phyloP scores from a whole-genome alignment of 2,329 filamentous ascomycete genomes.

The Aspergillus japonicus region DNA sequence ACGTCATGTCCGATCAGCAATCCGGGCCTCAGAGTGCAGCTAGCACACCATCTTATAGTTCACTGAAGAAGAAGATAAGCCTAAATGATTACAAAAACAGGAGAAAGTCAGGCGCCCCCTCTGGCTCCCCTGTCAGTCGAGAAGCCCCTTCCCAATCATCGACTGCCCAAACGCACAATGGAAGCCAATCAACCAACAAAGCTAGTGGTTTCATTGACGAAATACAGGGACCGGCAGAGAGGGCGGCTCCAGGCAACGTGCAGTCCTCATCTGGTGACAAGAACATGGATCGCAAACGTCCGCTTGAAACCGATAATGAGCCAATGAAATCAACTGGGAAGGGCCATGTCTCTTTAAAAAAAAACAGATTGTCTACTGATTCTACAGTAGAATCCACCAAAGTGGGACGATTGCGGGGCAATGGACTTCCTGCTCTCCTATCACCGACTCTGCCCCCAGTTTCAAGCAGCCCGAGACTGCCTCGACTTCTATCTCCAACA shows the following conservation, averaged over 20 bases:
- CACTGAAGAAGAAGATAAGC: slow-evolving; percentile 61
- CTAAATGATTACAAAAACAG: slow-evolving; percentile 62
- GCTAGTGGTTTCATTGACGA: slow-evolving; percentile 16
- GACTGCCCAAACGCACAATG: slow-evolving; percentile 17
- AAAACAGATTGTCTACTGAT: slow-evolving; percentile 40
- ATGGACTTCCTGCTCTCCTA: slow-evolving; percentile 37
- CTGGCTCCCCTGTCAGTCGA: slow-evolving; percentile 26
- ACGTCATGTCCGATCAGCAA: slow-evolving; percentile 44
- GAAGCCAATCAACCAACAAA: slow-evolving; percentile 23
- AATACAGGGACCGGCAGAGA: slow-evolving; percentile 15
- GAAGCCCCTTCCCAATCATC: slow-evolving; percentile 21
- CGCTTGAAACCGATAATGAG: slow-evolving; percentile 24
- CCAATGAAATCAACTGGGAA: slow-evolving; percentile 14
- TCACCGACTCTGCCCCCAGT: slow-evolving; percentile 46
- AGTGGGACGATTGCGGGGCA: slow-evolving; percentile 23
- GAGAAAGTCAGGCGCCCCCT: slow-evolving; percentile 38
- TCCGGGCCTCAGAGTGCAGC: slow-evolving; percentile 39
- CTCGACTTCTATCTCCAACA: slow-evolving; percentile 58
- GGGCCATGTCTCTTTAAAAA: slow-evolving; percentile 39
- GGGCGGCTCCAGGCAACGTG: slow-evolving; percentile 12
- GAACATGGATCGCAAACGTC: slow-evolving; percentile 29
- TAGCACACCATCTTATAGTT: slow-evolving; percentile 42
- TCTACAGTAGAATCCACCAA: slow-evolving; percentile 29
- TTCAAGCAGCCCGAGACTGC: slow-evolving; percentile 43
- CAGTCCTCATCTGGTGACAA: slow-evolving; percentile 16